Evolutionary conservation across 1,284 basidiomycete species (phyloP).

Genomic region (Golubevia sp.): DNA sequence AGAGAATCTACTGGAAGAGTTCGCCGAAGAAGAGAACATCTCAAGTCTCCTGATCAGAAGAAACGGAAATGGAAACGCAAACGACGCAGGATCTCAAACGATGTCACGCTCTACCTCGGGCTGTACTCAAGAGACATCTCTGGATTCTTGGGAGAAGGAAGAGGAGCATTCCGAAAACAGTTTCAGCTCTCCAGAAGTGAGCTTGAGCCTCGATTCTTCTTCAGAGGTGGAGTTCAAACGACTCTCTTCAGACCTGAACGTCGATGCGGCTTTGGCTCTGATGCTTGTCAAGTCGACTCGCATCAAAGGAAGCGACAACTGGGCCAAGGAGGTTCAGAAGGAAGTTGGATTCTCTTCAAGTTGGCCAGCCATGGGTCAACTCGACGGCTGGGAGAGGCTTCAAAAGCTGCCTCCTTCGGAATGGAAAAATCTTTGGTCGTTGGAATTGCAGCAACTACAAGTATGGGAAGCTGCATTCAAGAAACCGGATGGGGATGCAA

Average conservation of each 20-base stretch:
- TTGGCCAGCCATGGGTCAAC: too few species aligned
- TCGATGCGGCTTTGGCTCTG: not conserved
- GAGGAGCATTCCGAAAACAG: too few species aligned
- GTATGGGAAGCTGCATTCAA: too few species aligned
- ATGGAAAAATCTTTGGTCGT: too few species aligned
- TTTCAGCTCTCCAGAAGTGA: not conserved
- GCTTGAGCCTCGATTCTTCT: not conserved
- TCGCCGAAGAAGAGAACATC: not conserved
- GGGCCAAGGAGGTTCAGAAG: not conserved
- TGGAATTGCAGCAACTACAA: too few species aligned
- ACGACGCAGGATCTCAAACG: not conserved
- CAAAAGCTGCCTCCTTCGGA: not conserved
- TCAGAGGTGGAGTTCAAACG: not conserved
- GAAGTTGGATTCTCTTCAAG: not conserved
- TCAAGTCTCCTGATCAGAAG: not conserved
- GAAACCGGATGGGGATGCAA: too few species aligned
- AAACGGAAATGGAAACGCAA: too few species aligned
- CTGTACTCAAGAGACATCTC: not conserved
- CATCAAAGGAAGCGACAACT: not conserved
- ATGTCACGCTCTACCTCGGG: not conserved
- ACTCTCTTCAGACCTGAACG: not conserved
- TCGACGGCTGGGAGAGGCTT: too few species aligned
- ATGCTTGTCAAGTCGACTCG: not conserved
- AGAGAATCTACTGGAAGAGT: not conserved
- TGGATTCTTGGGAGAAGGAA: not conserved